A percentile compares a stretch with the other conserved stretches of the same genome.
Conservation (phyloP, 441 rosid genomes). For the Aleurites moluccanus region DNA sequence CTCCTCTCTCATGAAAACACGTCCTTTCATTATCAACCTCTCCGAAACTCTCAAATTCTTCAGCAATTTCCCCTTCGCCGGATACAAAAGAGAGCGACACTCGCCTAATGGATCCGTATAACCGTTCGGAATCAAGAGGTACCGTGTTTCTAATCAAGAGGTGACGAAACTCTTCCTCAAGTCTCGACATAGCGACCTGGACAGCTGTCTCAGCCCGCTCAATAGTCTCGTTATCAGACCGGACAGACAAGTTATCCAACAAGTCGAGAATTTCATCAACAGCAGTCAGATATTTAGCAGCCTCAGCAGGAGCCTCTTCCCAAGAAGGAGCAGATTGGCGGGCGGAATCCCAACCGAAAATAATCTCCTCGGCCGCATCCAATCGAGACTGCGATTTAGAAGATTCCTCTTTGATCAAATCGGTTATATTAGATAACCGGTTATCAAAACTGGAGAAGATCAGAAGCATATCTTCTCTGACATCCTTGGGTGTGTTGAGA, state of each 20-base stretch:
- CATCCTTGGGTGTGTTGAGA: slow-evolving; percentile 86
- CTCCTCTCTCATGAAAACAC: slow-evolving; percentile 81
- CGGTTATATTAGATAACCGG: slow-evolving; percentile 85
- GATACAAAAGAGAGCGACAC: slow-evolving; percentile 53
- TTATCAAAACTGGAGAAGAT: slow-evolving; percentile 96
- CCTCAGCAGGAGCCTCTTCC: slow-evolving; percentile 73
- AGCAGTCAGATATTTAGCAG: slow-evolving; percentile 61
- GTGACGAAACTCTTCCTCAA: slow-evolving; percentile 91
- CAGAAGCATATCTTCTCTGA: slow-evolving; percentile 89
- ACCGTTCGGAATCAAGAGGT: slow-evolving; percentile 69
- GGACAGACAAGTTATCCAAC: slow-evolving; percentile 46
- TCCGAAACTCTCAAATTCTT: slow-evolving; percentile 66
- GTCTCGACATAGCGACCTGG: slow-evolving; percentile 88
- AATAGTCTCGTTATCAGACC: slow-evolving; percentile 43
- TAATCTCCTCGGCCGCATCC: slow-evolving; percentile 41
- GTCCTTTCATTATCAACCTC: slow-evolving; percentile 60
- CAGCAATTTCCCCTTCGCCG: slow-evolving; percentile 60
- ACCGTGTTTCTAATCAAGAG: slow-evolving; percentile 71
- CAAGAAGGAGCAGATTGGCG: slow-evolving; percentile 45
- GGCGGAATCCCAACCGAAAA: slow-evolving; percentile 51
- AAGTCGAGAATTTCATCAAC: slow-evolving; percentile 72
- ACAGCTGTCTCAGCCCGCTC: slow-evolving; percentile 89
- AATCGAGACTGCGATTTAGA: slow-evolving; percentile 36
- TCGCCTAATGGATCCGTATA: slow-evolving; percentile 81
- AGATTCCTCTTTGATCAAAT: slow-evolving; percentile 45